Evolutionary conservation across 306 rosid genomes (phyloP), one percentile per base, ranked within the genome.

Genomic region (Castanospermum australe): DNA sequence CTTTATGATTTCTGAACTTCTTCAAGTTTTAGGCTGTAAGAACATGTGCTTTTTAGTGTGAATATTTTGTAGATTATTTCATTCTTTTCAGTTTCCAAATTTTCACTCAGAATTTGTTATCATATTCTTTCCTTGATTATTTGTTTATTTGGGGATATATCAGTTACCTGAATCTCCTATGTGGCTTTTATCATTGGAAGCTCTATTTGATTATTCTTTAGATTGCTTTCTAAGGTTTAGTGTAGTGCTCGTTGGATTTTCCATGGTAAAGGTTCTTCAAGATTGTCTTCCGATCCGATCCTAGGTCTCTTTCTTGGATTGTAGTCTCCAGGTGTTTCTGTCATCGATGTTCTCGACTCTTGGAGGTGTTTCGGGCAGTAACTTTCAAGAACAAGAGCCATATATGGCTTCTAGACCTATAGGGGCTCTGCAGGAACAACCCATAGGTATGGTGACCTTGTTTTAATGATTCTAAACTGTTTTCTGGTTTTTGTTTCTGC

Each of bases 291-390:
- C n/a, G 86, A 87, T 75, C 99, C n/a, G n/a, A n/a, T n/a, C n/a
- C 96, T 8, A 81, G 83, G 60, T 67, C 79, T 5, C 78, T 90
- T 63, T 88, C 93, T 32, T 83, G 94, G 97, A 93, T 91, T 84
- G 92, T 80, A 32, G 76, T 81, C 84, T 83, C 88, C 14, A n/a
- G n/a, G n/a, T n/a, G n/a, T n/a, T n/a, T n/a, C n/a, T n/a, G n/a
- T n/a, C n/a, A n/a, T n/a, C n/a, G n/a, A n/a, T n/a, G n/a, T n/a
- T n/a, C n/a, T n/a, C n/a, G n/a, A n/a, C n/a, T n/a, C n/a, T n/a
- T n/a, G n/a, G n/a, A n/a, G n/a, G n/a, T n/a, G n/a, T n/a, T n/a
- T n/a, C n/a, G n/a, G n/a, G n/a, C n/a, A n/a, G n/a, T n/a, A n/a
- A n/a, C n/a, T n/a, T n/a, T n/a, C n/a, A n/a, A n/a, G n/a, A n/a